These are phyloP conservation scores for Emergomyces pasteurianus DNA, from an alignment of 2,329 filamentous ascomycete species.

Conservation along the genomic window DNA sequence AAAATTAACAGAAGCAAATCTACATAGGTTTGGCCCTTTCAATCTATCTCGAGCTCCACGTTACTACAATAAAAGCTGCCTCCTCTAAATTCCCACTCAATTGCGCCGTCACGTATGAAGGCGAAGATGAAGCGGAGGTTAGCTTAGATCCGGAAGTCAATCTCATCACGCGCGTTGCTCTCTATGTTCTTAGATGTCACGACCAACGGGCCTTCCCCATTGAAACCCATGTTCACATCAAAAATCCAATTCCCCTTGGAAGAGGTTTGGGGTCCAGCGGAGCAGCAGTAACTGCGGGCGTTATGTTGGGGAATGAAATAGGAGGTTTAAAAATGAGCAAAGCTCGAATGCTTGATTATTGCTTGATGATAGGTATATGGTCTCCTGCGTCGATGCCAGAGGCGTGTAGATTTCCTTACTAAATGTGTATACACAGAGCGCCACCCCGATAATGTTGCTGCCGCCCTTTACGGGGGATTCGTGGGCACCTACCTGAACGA, in stretches of 20 bases:
- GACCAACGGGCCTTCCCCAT: slow-evolving; percentile 70
- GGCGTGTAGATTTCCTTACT: slow-evolving; percentile 2
- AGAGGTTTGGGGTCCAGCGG: slow-evolving; percentile 90
- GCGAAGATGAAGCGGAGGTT: slow-evolving; percentile 60
- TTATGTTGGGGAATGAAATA: slow-evolving; percentile 83
- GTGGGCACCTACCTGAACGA: slow-evolving; percentile 95
- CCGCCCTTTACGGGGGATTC: slow-evolving; percentile 89
- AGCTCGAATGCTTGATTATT: slow-evolving; percentile 84
- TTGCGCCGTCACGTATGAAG: slow-evolving; percentile 85
- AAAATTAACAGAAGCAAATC: neutral
- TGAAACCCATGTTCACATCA: slow-evolving; percentile 85
- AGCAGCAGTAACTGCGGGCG: slow-evolving; percentile 87
- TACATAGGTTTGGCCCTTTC: slow-evolving; percentile 69
- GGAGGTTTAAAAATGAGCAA: slow-evolving; percentile 66
- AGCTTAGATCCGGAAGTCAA: slow-evolving; percentile 75
- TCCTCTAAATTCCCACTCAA: slow-evolving; percentile 56
- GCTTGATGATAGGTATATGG: slow-evolving; percentile 75
- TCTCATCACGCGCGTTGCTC: slow-evolving; percentile 82
- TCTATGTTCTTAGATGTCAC: slow-evolving; percentile 92
- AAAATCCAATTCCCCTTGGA: slow-evolving; percentile 88
- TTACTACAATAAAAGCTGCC: slow-evolving; percentile 51
- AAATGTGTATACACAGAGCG: slow-evolving; percentile 40
- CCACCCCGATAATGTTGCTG: slow-evolving; percentile 89
- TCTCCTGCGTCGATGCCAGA: slow-evolving; percentile 3
- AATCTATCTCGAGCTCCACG: slow-evolving; percentile 79